Percentiles rank a stretch among this genome's conserved stretches.
Conservation (phyloP, 2,329 filamentous ascomycete species). For the Aspergillus latus region DNA sequence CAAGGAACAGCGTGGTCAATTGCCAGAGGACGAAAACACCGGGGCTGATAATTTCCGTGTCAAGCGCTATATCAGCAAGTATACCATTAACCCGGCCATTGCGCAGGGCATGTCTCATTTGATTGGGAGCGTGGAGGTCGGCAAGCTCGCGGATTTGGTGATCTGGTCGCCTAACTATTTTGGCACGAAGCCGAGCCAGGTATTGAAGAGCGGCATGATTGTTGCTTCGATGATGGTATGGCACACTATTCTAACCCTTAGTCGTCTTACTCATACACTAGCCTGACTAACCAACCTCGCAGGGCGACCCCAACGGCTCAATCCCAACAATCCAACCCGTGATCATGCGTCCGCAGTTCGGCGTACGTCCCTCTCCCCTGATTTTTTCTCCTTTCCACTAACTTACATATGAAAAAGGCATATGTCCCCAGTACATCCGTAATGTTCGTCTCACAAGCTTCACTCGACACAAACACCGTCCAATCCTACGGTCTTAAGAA, state of each 20-base stretch:
- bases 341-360: constrained; percentile 83
- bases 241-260: neutral
- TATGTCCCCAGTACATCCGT: constrained; percentile 72
- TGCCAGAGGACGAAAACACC: constrained; percentile 75
- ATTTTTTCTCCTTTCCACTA: neutral
- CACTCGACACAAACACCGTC: constrained; percentile 66
- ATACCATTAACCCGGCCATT: constrained; percentile 91
- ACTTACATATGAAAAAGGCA: constrained; percentile 36
- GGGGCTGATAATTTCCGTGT: constrained; percentile 88
- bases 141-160: constrained; percentile 86
- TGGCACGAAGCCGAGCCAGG: constrained; percentile 76
- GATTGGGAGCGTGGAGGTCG: constrained; percentile 82
- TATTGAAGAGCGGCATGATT: constrained; percentile 88
- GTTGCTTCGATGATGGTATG: constrained; percentile 78
- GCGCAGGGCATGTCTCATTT: constrained; percentile 87
- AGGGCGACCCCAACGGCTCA: constrained; percentile 78
- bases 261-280: neutral
- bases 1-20: constrained; percentile 74
- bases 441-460: constrained; percentile 77
- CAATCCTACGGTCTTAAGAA: constrained; percentile 74
- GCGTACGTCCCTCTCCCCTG: constrained; percentile 41
- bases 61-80: constrained; percentile 91
- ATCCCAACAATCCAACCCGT: constrained; percentile 88
- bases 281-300: neutral
- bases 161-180: constrained; percentile 85